Base-by-base conservation (phyloP, 768 basidiomycete genomes). In the Neoboletus brunneissimus region DNA sequence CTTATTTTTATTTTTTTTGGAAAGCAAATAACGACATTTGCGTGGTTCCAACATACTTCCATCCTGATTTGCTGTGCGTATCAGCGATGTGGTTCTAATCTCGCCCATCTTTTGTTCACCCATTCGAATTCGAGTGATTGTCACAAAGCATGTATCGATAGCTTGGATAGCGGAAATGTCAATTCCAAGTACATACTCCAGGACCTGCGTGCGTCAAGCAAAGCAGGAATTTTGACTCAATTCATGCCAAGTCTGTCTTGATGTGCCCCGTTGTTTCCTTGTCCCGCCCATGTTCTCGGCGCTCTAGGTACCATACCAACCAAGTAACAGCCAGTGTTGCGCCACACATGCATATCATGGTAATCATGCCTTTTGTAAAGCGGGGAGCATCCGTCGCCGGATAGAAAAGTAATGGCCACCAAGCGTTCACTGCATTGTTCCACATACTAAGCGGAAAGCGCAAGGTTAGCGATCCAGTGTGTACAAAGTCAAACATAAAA, bases 341-440 rank as follows among this genome's bases (percentile, higher is more conserved):
- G 25, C 76, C 69, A 42, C 79, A 80, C 0, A 77, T 78, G 44
- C 80, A 81, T 34, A 87, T 76, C 83, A 87, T 85, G 11, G 85
- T 81, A 60, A 83, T 82, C 82, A 86, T 83, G 22, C 87, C 88
- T 55, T 81, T 88, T 18, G 66, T 76, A 69, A 89, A 89, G 25
- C 72, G 72, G 5, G 88, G 87, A 5, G 86, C 87, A 50, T 88
- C 84, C 25, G 84, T 85, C 5, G 87, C 86, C n/a, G 82, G 84
- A 69, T 88, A 89, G 67, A 87, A 84, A 22, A 89, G 77, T 9
- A 87, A 75, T 44, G 84, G 79, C 85, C 84, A 87, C 84, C 83
- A 86, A 1, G 84, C 83, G 63, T 86, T 86, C 44, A 87, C 68
- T 34, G 76, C 81, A 64, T 86, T 87, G 71, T 82, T 85, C 79